phyloP scores from a whole-genome alignment of 2,329 filamentous ascomycete species.

The Ophiognomonia clavigignenti-juglandacearum region DNA sequence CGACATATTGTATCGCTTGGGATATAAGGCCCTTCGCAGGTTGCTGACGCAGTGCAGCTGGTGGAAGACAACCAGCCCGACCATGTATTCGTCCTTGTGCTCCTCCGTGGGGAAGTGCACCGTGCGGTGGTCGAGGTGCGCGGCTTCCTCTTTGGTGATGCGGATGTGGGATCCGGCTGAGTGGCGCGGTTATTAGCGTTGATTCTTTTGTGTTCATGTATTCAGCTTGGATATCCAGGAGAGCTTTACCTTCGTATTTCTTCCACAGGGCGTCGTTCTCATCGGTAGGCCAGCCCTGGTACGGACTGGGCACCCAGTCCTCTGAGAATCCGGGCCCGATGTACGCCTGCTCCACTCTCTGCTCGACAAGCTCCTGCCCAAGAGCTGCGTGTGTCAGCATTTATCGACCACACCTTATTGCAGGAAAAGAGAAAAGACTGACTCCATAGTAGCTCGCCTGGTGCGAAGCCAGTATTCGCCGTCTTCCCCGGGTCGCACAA shows the following conservation, averaged over 20 bases:
- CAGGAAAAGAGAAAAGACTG: background rate
- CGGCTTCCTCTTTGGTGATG: background rate
- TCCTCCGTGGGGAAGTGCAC: slow-evolving; percentile 5
- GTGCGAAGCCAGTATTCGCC: background rate
- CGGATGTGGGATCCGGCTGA: slow-evolving; percentile 5
- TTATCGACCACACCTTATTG: background rate
- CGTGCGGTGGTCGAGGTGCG: background rate
- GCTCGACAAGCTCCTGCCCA: slow-evolving; percentile 3
- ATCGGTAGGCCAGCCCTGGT: slow-evolving; percentile 9
- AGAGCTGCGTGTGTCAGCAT: background rate
- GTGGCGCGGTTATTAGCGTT: too few species aligned
- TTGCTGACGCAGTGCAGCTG: slow-evolving; percentile 6
- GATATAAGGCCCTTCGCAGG: slow-evolving; percentile 4
- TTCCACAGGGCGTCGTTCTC: slow-evolving; percentile 5
- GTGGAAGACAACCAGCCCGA: slow-evolving; percentile 6
- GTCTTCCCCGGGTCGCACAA: background rate
- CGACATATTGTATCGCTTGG: slow-evolving; percentile 4
- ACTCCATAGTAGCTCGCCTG: slow-evolving; percentile 4
- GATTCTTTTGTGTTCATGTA: too few species aligned
- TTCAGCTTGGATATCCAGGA: too few species aligned
- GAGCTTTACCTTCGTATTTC: slow-evolving; percentile 4
- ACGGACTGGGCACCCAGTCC: slow-evolving; percentile 1
- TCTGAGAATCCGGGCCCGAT: slow-evolving; percentile 3
- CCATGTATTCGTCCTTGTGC: slow-evolving; percentile 7
- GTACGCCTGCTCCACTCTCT: slow-evolving; percentile 3